Evolutionary conservation across 495 filamentous ascomycete genomes (phyloP), one percentile per base, ranked within the genome.

Genomic region (Daldinia grandis): DNA sequence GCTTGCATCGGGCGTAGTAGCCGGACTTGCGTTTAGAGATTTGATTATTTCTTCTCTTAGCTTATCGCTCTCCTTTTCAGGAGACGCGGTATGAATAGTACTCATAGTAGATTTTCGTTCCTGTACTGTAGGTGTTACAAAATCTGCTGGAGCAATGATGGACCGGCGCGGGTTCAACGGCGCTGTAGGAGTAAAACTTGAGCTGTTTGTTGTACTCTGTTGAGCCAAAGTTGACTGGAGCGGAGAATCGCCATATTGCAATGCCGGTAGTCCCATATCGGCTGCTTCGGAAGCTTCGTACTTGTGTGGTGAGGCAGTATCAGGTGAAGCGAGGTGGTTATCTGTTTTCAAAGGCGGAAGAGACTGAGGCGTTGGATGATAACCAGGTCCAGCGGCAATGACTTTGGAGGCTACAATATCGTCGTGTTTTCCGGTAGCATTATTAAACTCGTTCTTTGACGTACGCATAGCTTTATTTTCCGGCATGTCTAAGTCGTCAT

Each of bases 1-100:
- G 17, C 56, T 68, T 7, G 67, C 71, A 44, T 62, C 58, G 35
- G 73, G 65, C 2, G 73, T 67, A 25, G 61, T 63, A 1, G 70
- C 31, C 5, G 75, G 73, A 40, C 70, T 60, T 49, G 73, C 60
- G 49, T 86, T 93, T 12, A 95, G 78, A n/a, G 88, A 91, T 37
- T 87, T 87, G 27, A 94, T 91, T 35, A 96, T 96, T 69, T 97
- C 93, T 68, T 93, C 90, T 30, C 90, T 81, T 55, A 96, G 78
- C 57, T 88, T 85, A 64, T 97, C 93, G 70, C 86, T 94, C 69
- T 96, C 92, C 35, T 89, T 85, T 58, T 92, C 85, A 1, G 82
- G 81, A 54, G 90, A 82, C 12, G 84, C 78, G 1, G 83, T 85
- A 17, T 82, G 79, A 5, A 88, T 85, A 4, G 87, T 86, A 56